Evolutionary conservation across 129 eudicot species (phyloP).

Genomic region (Arctium lappa): DNA sequence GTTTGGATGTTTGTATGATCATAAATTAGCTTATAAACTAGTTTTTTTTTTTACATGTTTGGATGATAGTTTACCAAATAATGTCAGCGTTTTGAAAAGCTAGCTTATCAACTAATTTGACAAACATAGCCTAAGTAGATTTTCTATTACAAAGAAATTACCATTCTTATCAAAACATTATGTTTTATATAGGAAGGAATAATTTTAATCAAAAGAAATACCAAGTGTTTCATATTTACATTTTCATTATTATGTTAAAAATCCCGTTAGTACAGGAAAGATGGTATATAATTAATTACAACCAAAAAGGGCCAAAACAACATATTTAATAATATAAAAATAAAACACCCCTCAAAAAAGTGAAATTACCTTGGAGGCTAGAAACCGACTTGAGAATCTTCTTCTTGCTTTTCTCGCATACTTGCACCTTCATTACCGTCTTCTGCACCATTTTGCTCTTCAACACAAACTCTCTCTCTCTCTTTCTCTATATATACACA

Average conservation of each 20-base stretch:
- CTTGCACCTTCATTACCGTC: constrained; percentile 61
- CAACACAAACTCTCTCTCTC: constrained; percentile 1
- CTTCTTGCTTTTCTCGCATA: constrained; percentile 61
- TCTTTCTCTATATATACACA: neutral
- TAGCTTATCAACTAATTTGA: no score
- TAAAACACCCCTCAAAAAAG: neutral
- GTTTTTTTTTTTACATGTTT: no score
- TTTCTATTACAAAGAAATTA: neutral
- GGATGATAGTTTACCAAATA: no score
- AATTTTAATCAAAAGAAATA: no score
- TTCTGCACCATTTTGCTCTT: constrained; percentile 43
- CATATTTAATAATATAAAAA: neutral
- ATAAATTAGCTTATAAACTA: no score
- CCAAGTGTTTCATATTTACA: neutral
- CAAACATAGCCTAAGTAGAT: neutral
- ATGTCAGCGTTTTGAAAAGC: no score
- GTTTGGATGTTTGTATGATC: no score
- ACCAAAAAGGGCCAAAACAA: neutral
- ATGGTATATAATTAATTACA: neutral
- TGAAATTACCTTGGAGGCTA: constrained; percentile 44
- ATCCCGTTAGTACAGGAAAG: neutral
- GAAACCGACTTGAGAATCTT: constrained; percentile 54
- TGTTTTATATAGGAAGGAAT: no score
- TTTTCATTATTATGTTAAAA: neutral
- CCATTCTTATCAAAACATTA: no score